phyloP scores from a whole-genome alignment of 2,329 filamentous ascomycete genomes.

The Colletotrichum tofieldiae region DNA sequence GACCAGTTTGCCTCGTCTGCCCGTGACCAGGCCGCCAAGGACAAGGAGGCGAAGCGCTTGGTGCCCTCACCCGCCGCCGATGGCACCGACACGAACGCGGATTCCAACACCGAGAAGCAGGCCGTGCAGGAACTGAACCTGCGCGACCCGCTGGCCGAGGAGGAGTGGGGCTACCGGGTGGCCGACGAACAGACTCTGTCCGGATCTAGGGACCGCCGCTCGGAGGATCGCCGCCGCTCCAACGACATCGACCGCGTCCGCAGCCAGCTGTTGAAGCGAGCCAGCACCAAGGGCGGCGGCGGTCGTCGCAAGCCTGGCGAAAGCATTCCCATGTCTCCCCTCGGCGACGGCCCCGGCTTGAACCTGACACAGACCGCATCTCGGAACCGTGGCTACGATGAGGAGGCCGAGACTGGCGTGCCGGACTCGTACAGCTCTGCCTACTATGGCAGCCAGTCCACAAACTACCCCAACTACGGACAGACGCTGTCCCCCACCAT shows the following conservation, averaged over 20 bases:
- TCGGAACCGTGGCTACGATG: slow-evolving; percentile 57
- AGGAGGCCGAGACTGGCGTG: slow-evolving; percentile 59
- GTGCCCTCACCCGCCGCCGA: slow-evolving; percentile 63
- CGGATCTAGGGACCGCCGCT: slow-evolving; percentile 49
- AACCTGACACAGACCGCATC: slow-evolving; percentile 51
- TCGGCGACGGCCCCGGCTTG: slow-evolving; percentile 47
- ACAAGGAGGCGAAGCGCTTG: slow-evolving; percentile 77
- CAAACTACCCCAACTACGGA: slow-evolving; percentile 22
- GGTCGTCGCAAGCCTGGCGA: slow-evolving; percentile 67
- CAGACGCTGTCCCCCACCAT: slow-evolving; percentile 33
- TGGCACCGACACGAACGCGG: slow-evolving; percentile 43
- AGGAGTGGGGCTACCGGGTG: slow-evolving; percentile 56
- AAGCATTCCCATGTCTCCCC: slow-evolving; percentile 54
- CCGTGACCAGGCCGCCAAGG: slow-evolving; percentile 71
- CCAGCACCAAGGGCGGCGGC: slow-evolving; percentile 62
- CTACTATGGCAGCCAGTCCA: slow-evolving; percentile 51
- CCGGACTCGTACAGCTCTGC: slow-evolving; percentile 41
- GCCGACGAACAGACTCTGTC: slow-evolving; percentile 54
- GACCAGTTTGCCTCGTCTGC: slow-evolving; percentile 76
- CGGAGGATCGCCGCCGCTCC: slow-evolving; percentile 55
- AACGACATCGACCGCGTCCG: slow-evolving; percentile 58
- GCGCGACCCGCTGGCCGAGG: slow-evolving; percentile 52
- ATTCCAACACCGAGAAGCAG: slow-evolving; percentile 56
- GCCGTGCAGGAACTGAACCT: slow-evolving; percentile 64
- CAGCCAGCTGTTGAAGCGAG: slow-evolving; percentile 56